These are phyloP conservation scores for Chlorociboria aeruginascens DNA, from an alignment of 495 filamentous ascomycete genomes.

Conservation along the genomic window DNA sequence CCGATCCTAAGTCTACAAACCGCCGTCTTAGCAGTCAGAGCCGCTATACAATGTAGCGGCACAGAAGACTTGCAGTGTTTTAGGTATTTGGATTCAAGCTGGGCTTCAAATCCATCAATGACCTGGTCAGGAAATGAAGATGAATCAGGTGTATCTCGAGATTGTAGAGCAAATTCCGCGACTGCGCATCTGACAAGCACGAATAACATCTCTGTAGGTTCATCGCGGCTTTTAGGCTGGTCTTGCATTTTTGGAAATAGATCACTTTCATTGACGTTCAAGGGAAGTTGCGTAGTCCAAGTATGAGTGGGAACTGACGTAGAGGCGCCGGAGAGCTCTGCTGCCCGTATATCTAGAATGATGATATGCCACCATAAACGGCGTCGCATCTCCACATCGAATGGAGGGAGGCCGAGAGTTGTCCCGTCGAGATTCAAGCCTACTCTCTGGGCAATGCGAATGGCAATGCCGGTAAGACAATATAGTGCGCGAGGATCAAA, in stretches of 20 bases:
- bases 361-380: conserved; percentile 52
- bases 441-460: conserved; percentile 32
- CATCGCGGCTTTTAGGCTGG: conserved; percentile 27
- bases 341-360: conserved; percentile 38
- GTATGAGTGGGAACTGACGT: conserved; percentile 66
- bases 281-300: conserved; percentile 30
- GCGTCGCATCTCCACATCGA: conserved; percentile 49
- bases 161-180: conserved; percentile 31
- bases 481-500: conserved; percentile 31
- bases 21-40: conserved; percentile 29
- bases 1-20: conserved; percentile 29
- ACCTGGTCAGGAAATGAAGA: conserved; percentile 33
- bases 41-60: conserved; percentile 44
- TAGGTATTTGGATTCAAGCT: conserved; percentile 34
- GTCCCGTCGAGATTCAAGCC: conserved; percentile 39
- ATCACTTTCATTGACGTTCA: conserved; percentile 32
- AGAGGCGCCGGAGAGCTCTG: conserved; percentile 58
- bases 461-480: conserved; percentile 29
- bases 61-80: conserved; percentile 46
- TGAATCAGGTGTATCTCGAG: conserved; percentile 16
- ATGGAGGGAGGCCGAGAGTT: conserved; percentile 37
- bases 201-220: conserved; percentile 48
- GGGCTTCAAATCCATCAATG: conserved; percentile 30
- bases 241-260: conserved; percentile 29
- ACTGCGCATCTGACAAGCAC: conserved; percentile 39